A percentile compares a stretch with the other conserved stretches of the same genome.
Conservation (phyloP, 2,329 filamentous ascomycete species). For the Fusarium oxysporum region DNA sequence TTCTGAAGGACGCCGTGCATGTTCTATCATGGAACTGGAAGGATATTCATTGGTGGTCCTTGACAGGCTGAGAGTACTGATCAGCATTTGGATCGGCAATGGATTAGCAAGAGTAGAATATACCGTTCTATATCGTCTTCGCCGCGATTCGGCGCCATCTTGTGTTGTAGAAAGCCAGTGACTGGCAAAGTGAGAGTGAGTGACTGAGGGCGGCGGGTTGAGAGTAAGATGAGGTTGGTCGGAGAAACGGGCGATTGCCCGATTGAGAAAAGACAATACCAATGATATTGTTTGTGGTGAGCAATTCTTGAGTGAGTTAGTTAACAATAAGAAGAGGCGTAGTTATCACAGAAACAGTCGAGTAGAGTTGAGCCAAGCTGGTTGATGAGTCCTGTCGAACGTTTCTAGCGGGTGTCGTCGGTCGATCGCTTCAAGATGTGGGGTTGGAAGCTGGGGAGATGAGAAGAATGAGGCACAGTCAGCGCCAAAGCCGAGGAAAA, state of each 20-base stretch:
- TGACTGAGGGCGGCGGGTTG: neutral
- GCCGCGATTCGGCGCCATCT: slow-evolving; percentile 41
- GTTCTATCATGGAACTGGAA: slow-evolving; percentile 51
- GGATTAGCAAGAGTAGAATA: neutral
- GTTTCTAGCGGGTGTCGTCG: slow-evolving; percentile 29
- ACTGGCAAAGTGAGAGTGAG: neutral
- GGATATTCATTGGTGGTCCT: slow-evolving; percentile 45
- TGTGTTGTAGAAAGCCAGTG: slow-evolving; percentile 16
- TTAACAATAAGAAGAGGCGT: neutral
- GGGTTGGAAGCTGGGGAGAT: slow-evolving; percentile 31
- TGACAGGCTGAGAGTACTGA: slow-evolving; percentile 27
- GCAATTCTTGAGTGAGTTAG: neutral
- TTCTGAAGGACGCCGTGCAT: slow-evolving; percentile 49
- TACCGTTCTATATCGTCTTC: slow-evolving; percentile 47
- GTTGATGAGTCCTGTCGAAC: slow-evolving; percentile 5
- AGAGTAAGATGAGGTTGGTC: slow-evolving; percentile 1
- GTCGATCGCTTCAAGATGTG: slow-evolving; percentile 30
- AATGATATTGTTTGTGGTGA: neutral
- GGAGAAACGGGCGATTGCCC: slow-evolving; percentile 16
- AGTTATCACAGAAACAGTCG: slow-evolving; percentile 13
- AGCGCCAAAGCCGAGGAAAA: slow-evolving; percentile 8
- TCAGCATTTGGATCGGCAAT: slow-evolving; percentile 26
- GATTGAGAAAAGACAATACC: neutral
- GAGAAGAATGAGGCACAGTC: slow-evolving; percentile 26
- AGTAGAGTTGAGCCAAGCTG: slow-evolving; percentile 6